A percentile compares a stretch with the other conserved stretches of the same genome.
Evolutionary conservation across 129 eudicot species (phyloP).

Genomic region (Pulicaria dysenterica): DNA sequence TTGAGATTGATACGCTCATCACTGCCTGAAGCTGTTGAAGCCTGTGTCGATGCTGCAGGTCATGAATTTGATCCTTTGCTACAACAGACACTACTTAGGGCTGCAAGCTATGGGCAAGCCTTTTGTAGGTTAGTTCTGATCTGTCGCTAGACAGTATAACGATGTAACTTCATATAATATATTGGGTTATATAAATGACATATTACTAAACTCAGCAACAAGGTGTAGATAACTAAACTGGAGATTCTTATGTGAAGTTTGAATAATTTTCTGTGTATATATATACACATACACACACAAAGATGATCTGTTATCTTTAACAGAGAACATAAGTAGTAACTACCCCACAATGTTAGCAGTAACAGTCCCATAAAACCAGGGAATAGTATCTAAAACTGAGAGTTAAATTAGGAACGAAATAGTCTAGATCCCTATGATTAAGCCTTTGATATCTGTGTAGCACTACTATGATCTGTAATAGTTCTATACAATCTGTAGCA

Average conservation of each 20-base stretch:
- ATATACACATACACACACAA: neutral
- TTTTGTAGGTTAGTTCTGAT: constrained; percentile 80
- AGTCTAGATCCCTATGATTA: neutral
- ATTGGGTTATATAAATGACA: constrained; percentile 4
- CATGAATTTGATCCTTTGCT: constrained; percentile 80
- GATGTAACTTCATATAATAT: neutral
- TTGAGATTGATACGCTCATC: constrained; percentile 84
- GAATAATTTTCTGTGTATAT: neutral
- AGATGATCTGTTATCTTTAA: neutral
- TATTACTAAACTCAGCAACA: neutral
- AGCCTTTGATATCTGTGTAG: neutral
- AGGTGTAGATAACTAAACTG: neutral
- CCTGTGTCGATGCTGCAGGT: constrained; percentile 97
- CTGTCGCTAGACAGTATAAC: neutral
- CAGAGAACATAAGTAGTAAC: constrained; percentile 1
- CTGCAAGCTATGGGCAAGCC: constrained; percentile 99
- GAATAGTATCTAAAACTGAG: constrained; percentile 3
- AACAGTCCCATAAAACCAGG: neutral
- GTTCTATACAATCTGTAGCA: neutral
- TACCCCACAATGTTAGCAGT: neutral
- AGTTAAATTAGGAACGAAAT: constrained; percentile 11
- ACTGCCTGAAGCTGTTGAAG: constrained; percentile 95
- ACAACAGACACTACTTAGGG: constrained; percentile 81
- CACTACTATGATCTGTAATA: neutral
- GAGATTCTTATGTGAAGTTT: constrained; percentile 2